phyloP scores from a whole-genome alignment of 192 early-diverging fungal species.

The Mortierella claussenii region DNA sequence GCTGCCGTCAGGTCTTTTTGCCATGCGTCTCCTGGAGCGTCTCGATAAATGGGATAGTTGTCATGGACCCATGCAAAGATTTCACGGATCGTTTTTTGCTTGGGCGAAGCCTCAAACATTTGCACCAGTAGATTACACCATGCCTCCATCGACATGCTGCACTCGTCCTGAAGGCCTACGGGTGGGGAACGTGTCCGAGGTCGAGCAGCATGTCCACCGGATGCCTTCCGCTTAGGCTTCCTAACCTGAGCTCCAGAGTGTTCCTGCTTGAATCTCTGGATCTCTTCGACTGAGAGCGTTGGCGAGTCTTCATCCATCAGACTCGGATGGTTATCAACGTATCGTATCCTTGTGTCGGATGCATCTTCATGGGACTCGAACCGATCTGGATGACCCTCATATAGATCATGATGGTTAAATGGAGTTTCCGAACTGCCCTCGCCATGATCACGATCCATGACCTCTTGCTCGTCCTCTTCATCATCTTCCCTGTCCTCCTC shows the following conservation, averaged over 20 bases:
- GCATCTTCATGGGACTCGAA: slow-evolving; percentile 15
- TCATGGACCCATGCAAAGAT: slow-evolving; percentile 54
- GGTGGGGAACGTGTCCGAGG: slow-evolving; percentile 41
- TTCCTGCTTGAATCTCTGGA: slow-evolving; percentile 43
- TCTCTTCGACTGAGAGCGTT: slow-evolving; percentile 43
- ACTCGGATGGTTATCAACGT: slow-evolving; percentile 32
- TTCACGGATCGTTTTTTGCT: slow-evolving; percentile 59
- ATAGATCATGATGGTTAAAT: slow-evolving; percentile 2
- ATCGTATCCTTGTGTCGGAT: slow-evolving; percentile 41
- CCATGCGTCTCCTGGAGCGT: slow-evolving; percentile 53
- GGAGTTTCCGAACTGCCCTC: slow-evolving; percentile 3
- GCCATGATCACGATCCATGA: slow-evolving; percentile 6
- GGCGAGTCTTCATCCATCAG: slow-evolving; percentile 41
- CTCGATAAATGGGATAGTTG: slow-evolving; percentile 54
- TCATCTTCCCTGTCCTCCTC: slow-evolving; percentile 36
- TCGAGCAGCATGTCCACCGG: slow-evolving; percentile 25
- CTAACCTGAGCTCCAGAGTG: slow-evolving; percentile 26
- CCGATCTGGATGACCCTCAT: neutral
- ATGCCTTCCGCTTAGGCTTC: slow-evolving; percentile 43
- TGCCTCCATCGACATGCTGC: slow-evolving; percentile 54
- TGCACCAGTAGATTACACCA: slow-evolving; percentile 53
- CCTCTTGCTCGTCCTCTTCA: slow-evolving; percentile 33
- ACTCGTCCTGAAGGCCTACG: slow-evolving; percentile 39
- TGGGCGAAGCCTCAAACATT: slow-evolving; percentile 56
- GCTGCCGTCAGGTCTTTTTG: slow-evolving; percentile 47